Base-by-base conservation (phyloP, 306 rosid species). In the Quillaja saponaria region DNA sequence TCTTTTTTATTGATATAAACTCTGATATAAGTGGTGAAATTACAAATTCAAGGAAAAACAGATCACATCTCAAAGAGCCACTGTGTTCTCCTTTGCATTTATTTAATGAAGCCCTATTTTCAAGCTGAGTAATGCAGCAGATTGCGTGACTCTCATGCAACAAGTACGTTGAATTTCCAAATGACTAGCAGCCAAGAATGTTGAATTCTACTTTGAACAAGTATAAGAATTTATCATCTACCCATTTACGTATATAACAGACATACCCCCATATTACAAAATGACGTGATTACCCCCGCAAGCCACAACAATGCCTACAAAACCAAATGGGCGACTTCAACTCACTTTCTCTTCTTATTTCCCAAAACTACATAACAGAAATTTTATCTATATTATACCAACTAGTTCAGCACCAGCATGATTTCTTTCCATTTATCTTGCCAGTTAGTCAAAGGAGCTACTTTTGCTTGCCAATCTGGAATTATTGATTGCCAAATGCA, bases 341-440 rank as follows among this genome's bases (percentile, higher is more conserved):
- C 71, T 54, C 68, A 31, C 79, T 71, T 76, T 58, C n/a, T n/a
- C n/a, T n/a, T 74, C 82, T 83, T 85, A 68, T 79, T 73, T 59
- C 69, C 69, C 74, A 81, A 78, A 63, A 60, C 73, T 84, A 81
- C 76, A 57, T 21, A 44, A 53, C 65, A 67, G 66, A 67, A 49
- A 45, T 44, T 17, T 39, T 55, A 46, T 54, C 64, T 76, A 56
- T 45, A 59, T 77, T n/a, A 64, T 67, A 63, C 55, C 47, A 64
- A 75, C 72, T 81, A 82, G 56, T 64, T 73, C 58, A 61, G 49
- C 66, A 71, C 63, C 55, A 10, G 34, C 54, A 25, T 57, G 21
- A 13, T 44, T 54, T 51, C 71, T 72, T 71, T 41, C 25, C 35
- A 55, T 71, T 73, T 76, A n/a, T 65, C 63, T 64, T 71, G 52